phyloP scores from a whole-genome alignment of 164 flowering plant genomes.

The Dillenia turbinata region DNA sequence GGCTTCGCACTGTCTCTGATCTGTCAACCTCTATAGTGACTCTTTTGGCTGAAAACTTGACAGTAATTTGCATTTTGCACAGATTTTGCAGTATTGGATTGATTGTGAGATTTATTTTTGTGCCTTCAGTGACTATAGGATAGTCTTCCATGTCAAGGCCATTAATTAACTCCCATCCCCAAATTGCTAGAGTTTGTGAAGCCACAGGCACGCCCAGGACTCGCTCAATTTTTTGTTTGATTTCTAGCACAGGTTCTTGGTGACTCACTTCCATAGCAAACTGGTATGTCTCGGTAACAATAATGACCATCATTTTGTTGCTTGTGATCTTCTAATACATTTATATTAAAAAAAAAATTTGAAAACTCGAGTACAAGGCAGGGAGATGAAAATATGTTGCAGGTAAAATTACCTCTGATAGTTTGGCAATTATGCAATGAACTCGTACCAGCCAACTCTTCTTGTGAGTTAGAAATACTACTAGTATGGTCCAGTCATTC shows the following conservation, averaged over 20 bases:
- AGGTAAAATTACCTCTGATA: not conserved
- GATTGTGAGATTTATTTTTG: constrained; percentile 47
- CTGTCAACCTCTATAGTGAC: constrained; percentile 43
- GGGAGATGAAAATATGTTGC: not conserved
- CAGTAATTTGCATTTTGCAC: constrained; percentile 30
- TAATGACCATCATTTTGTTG: constrained; percentile 42
- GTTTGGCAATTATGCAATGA: no score
- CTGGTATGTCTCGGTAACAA: constrained; percentile 28
- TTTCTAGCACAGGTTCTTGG: constrained; percentile 46
- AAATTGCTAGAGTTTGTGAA: constrained; percentile 47
- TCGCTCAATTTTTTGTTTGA: constrained; percentile 53
- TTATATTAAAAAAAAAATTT: not conserved
- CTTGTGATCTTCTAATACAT: not conserved
- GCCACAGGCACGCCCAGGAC: constrained; percentile 43
- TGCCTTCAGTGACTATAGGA: constrained; percentile 53
- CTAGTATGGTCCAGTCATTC: not conserved
- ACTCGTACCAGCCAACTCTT: no score
- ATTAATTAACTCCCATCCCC: constrained; percentile 59
- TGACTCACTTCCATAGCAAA: constrained; percentile 40
- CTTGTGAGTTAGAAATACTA: not conserved
- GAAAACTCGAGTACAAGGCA: not conserved
- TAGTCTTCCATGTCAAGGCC: constrained; percentile 81
- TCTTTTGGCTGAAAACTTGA: constrained; percentile 41
- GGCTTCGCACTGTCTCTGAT: constrained; percentile 57
- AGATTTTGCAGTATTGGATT: not conserved